Conservation (phyloP, 768 basidiomycete species). For the Lyophyllum atratum region DNA sequence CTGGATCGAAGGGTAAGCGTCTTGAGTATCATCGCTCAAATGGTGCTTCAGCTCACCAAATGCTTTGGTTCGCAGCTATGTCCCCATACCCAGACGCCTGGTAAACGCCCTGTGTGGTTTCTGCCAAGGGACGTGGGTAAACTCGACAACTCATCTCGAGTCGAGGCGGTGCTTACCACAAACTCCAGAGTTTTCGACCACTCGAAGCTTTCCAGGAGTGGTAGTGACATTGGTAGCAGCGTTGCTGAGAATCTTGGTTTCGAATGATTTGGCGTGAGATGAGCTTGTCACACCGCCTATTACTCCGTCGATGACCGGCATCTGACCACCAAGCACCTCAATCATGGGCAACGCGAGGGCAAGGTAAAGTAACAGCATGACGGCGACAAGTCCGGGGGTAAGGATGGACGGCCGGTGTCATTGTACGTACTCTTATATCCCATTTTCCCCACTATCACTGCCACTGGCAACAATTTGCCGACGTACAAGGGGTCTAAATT, state of each 20-base stretch:
- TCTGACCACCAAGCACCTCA: constrained; percentile 33
- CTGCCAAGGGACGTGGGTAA: constrained; percentile 25
- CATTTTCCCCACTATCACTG: background rate
- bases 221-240: constrained; percentile 20
- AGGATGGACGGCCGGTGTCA: background rate
- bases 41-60: constrained; percentile 42
- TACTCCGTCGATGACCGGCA: constrained; percentile 52
- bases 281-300: constrained; percentile 45
- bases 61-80: constrained; percentile 52
- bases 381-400: background rate
- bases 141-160: background rate
- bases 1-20: constrained; percentile 27
- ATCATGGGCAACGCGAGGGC: constrained; percentile 2
- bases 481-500: too few relatives aligned
- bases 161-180: constrained; percentile 41
- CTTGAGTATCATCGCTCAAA: background rate
- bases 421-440: too few relatives aligned
- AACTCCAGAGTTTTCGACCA: constrained; percentile 61
- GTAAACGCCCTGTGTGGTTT: constrained; percentile 60
- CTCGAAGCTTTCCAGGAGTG: constrained; percentile 52
- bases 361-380: constrained; percentile 7
- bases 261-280: constrained; percentile 3
- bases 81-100: constrained; percentile 70
- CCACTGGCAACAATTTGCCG: background rate
- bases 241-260: constrained; percentile 15